phyloP scores from a whole-genome alignment of 345 rosid genomes.

The Gossypium stocksii region DNA sequence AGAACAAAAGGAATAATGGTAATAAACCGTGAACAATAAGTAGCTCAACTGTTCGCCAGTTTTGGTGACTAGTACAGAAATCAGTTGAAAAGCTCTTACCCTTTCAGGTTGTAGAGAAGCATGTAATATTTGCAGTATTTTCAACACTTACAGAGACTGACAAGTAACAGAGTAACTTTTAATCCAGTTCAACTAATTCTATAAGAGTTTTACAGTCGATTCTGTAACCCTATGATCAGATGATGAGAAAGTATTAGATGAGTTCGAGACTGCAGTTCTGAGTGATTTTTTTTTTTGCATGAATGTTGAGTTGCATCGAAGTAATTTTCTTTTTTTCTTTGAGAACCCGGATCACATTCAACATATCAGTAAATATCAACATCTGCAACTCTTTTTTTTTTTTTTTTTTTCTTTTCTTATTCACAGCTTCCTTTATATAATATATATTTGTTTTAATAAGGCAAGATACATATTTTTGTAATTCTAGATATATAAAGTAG shows the following conservation, averaged over 20 bases:
- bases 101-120: conserved; percentile 15
- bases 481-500: not conserved
- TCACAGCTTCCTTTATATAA: no score
- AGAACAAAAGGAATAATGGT: not conserved
- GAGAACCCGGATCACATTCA: no score
- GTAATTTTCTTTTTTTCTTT: no score
- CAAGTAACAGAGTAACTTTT: not conserved
- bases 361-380: not conserved
- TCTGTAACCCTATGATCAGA: not conserved
- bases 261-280: not conserved
- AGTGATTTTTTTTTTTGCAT: not conserved
- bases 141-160: not conserved
- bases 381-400: not conserved
- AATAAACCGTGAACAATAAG: not conserved
- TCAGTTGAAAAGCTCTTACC: not conserved
- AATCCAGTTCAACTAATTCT: conserved; percentile 1
- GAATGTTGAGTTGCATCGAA: not conserved
- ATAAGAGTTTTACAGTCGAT: not conserved
- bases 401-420: no score
- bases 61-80: not conserved
- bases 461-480: not conserved
- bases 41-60: not conserved
- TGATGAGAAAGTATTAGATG: not conserved
- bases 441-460: no score
- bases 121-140: conserved; percentile 8